Evolutionary conservation across 164 flowering plant genomes (phyloP).

Genomic region (Annona squamosa): DNA sequence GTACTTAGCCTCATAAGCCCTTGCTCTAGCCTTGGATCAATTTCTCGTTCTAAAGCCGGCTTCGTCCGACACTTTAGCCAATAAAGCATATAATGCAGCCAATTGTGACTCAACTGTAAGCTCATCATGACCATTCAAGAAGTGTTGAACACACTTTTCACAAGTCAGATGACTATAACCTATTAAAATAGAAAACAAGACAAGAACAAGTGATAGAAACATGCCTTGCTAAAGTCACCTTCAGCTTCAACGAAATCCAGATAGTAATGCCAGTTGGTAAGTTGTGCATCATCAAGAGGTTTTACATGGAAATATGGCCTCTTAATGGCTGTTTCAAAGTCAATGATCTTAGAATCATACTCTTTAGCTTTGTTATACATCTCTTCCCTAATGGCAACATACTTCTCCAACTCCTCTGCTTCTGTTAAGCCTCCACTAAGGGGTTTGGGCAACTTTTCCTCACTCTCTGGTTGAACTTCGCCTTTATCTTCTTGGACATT

Average conservation of each 20-base stretch:
- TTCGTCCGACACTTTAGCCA: slow-evolving; percentile 91
- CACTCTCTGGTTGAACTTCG: slow-evolving; percentile 46
- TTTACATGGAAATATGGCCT: slow-evolving; percentile 98
- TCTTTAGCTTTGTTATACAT: slow-evolving; percentile 94
- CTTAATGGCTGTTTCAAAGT: slow-evolving; percentile 91
- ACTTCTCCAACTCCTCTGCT: slow-evolving; percentile 94
- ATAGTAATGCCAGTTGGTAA: slow-evolving; percentile 95
- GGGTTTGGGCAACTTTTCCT: slow-evolving; percentile 49
- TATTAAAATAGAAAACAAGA: slow-evolving; percentile 9
- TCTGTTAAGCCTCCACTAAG: slow-evolving; percentile 70
- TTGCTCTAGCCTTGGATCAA: slow-evolving; percentile 90
- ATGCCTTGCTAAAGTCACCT: slow-evolving; percentile 86
- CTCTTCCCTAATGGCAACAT: slow-evolving; percentile 84
- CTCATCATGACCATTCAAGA: slow-evolving; percentile 30
- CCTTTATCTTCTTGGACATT: slow-evolving; percentile 42
- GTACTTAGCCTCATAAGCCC: slow-evolving; percentile 98
- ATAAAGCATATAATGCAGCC: slow-evolving; percentile 80
- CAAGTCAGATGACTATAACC: slow-evolving; percentile 39
- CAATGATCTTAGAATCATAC: slow-evolving; percentile 92
- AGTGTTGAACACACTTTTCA: slow-evolving; percentile 26
- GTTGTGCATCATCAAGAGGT: slow-evolving; percentile 78
- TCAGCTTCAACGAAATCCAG: slow-evolving; percentile 86
- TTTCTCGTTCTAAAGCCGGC: slow-evolving; percentile 76
- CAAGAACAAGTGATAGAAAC: not conserved
- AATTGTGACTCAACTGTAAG: slow-evolving; percentile 87